Base-by-base conservation (phyloP, 2,329 filamentous ascomycete genomes). In the Teratosphaeria destructans region DNA sequence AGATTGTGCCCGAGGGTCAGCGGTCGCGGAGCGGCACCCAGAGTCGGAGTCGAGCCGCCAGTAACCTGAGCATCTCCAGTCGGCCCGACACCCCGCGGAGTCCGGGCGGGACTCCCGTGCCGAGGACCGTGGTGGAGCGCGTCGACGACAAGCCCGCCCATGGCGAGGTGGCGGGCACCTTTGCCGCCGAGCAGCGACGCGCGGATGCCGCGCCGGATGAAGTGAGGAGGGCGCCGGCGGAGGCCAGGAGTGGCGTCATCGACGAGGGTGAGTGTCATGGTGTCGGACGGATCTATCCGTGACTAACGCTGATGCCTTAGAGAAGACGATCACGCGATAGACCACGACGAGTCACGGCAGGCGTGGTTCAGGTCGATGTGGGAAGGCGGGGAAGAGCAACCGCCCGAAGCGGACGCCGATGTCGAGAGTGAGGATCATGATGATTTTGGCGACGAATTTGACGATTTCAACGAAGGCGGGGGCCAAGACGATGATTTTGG, bases 361-460 rank as follows among this genome's bases (percentile, higher is more conserved):
- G 67, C 66, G 6, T 72, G 68, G 68, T 70, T 72, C 54, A 58
- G 66, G 19, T 66, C 64, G 4, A 71, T 71, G 69, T 72, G 70
- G 70, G 67, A 70, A 54, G 64, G 62, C 8, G 60, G 65, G 47
- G 35, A 60, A 57, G 57, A 57, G 49, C 53, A 65, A 37, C 23
- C 19, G 8, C 35, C 47, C 11, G 63, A 63, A 55, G 32, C 57
- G 14, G 19, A 61, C 47, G 58, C 63, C 53, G 59, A 81, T 64
- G 81, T 84, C 67, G 82, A 85, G 67, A 82, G 81, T 64, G 79
- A 76, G 19, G 72, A 73, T 57, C 86, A 90, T 73, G 85, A 88
- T 69, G 87, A 86, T 65, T 84, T 85, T 71, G 55, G 82, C 57
- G 85, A 84, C 63, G 86, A 89, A 68, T 89, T 89, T 74, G 85